These are phyloP conservation scores for Macrophomina phaseolina DNA, from an alignment of 2,329 filamentous ascomycete species.

Conservation along the genomic window DNA sequence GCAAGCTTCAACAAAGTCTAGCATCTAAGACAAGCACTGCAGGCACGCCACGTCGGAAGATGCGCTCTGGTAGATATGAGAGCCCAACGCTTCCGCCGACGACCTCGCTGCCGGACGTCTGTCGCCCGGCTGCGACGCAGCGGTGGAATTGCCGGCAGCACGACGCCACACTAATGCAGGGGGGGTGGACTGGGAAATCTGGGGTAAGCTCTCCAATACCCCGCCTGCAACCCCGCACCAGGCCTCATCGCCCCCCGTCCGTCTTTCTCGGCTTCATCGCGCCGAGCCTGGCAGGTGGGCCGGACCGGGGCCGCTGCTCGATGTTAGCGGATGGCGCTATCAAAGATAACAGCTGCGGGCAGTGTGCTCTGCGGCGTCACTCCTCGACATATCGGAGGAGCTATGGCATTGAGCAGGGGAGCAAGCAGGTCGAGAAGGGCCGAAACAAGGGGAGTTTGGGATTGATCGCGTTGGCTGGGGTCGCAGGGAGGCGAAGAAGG, in stretches of 20 bases:
- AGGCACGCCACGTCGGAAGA: background rate
- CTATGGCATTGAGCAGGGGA: too few species aligned
- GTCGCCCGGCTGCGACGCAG: slow-evolving; percentile 35
- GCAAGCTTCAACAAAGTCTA: too few species aligned
- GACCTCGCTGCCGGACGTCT: slow-evolving; percentile 29
- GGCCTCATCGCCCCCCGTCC: background rate
- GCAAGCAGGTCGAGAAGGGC: background rate
- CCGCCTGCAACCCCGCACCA: slow-evolving; percentile 9
- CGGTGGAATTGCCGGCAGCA: slow-evolving; percentile 10
- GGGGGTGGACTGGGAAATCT: slow-evolving; percentile 25
- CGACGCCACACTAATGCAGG: slow-evolving; percentile 28
- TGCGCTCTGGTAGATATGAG: background rate
- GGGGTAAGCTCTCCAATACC: slow-evolving; percentile 14
- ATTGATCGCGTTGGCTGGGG: background rate
- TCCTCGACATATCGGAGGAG: too few species aligned
- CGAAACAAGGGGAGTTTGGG: background rate
- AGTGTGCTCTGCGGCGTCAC: background rate
- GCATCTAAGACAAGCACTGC: background rate
- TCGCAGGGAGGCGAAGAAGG: background rate
- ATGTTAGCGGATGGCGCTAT: background rate
- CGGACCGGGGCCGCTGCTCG: background rate
- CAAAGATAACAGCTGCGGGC: background rate
- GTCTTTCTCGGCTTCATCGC: background rate
- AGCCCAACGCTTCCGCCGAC: slow-evolving; percentile 28
- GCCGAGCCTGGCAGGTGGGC: background rate